Base-by-base conservation (phyloP, 2,329 filamentous ascomycete genomes). In the Pseudocercospora macadamiae region DNA sequence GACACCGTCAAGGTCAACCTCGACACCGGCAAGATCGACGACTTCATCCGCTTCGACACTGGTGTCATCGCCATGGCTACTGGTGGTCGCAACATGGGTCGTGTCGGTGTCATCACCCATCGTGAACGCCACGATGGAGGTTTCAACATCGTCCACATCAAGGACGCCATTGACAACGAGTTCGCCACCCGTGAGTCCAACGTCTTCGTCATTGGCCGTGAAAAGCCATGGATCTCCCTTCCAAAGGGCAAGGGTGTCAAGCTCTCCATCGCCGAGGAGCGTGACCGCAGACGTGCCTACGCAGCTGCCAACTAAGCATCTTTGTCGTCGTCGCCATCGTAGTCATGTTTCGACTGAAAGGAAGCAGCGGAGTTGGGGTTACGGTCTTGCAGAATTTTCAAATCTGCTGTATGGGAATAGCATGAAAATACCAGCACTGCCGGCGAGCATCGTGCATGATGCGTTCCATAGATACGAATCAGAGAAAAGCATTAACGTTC, bases 191-290 rank as follows among this genome's bases (percentile, higher is more conserved):
- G 95, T 83, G 93, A 99, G 87, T 89, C 83, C 87, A 99, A 99
- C 91, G 93, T 99, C 76, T 99, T 99, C 85, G 89, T 99, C 84
- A 97, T 99, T 74, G 95, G 95, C 76, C 86, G 88, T 74, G 95
- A 99, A 77, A 97, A 97, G 90, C 93, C 95, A 76, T 99, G 95
- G 95, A 88, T 99, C 83, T 96, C 91, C 75, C 88, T 99, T 79
- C 96, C 95, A 80, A 99, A 97, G 91, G 95, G 95, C 85, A 97
- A 97, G 89, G 95, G 95, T 91, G 95, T 99, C 86, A 96, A 97
- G 91, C 91, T 97, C 80, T 88, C 89, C 78, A 97, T 99, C 77
- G 92, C 93, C 73, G 93, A 99, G 86, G 93, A 99, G 91, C 88
- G 93, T 86, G 93, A 99, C 83, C 93, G 93, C 82, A 91, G 93